phyloP scores from a whole-genome alignment of 805 yeast species.

The Limtongia smithiae region DNA sequence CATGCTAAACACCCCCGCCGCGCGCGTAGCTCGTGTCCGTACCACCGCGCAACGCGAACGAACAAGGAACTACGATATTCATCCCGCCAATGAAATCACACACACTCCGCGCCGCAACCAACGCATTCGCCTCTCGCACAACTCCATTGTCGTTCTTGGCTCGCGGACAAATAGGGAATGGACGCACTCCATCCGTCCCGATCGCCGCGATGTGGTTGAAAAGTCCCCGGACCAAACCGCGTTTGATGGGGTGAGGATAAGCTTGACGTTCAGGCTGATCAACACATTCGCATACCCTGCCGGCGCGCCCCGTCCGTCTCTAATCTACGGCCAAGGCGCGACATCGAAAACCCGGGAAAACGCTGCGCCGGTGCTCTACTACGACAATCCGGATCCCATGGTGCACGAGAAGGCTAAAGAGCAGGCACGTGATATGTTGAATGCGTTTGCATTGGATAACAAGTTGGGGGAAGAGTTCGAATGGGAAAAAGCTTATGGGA shows the following conservation, averaged over 20 bases:
- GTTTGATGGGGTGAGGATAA: conserved; percentile 17
- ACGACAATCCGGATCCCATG: background rate
- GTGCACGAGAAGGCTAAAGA: background rate
- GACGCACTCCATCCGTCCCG: conserved; percentile 25
- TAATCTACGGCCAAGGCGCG: conserved; percentile 23
- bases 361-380: conserved; percentile 11
- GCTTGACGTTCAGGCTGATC: conserved; percentile 22
- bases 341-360: conserved; percentile 4
- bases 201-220: conserved; percentile 2
- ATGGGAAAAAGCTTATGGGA: conserved; percentile 21
- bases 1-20: background rate
- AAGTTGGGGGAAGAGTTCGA: conserved; percentile 11
- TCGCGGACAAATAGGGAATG: conserved; percentile 21
- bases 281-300: conserved; percentile 11
- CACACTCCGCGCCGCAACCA: conserved; percentile 15
- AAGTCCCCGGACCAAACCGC: conserved; percentile 5
- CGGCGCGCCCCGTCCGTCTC: background rate
- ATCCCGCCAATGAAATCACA: conserved; percentile 1
- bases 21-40: background rate
- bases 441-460: conserved; percentile 18
- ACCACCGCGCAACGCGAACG: background rate
- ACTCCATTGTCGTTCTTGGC: conserved; percentile 22
- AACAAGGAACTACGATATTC: background rate
- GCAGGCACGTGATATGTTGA: conserved; percentile 8
- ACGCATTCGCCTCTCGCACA: conserved; percentile 16